A percentile compares a stretch with the other conserved stretches of the same genome.
These are phyloP conservation scores for Penicillium desertorum DNA, from an alignment of 495 filamentous ascomycete species.

Conservation along the genomic window DNA sequence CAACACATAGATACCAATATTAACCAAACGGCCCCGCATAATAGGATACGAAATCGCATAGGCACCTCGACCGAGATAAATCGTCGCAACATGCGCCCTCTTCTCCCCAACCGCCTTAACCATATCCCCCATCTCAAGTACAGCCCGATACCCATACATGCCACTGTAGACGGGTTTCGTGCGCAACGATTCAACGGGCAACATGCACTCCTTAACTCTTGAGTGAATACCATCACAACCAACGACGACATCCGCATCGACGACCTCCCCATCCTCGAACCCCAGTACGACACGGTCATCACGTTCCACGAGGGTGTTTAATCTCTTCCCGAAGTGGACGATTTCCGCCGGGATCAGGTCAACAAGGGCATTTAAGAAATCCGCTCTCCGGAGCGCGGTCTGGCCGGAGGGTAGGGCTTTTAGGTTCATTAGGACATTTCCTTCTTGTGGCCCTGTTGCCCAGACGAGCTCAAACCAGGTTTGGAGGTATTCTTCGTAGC, in stretches of 20 bases:
- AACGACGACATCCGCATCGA: conserved; percentile 46
- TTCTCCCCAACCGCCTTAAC: conserved; percentile 52
- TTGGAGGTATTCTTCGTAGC: conserved; percentile 23
- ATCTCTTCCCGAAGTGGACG: conserved; percentile 37
- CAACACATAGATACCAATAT: conserved; percentile 52
- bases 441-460: conserved; percentile 24
- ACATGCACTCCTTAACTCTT: conserved; percentile 44
- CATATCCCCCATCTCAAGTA: conserved; percentile 61
- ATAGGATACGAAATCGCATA: conserved; percentile 68
- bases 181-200: conserved; percentile 38
- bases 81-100: conserved; percentile 48
- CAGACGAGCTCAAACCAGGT: conserved; percentile 35
- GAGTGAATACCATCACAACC: conserved; percentile 62
- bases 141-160: conserved; percentile 57
- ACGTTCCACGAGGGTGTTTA: conserved; percentile 13
- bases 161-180: conserved; percentile 41
- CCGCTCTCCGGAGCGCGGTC: conserved; percentile 51
- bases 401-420: conserved; percentile 36
- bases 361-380: conserved; percentile 60
- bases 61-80: conserved; percentile 58
- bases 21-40: conserved; percentile 61
- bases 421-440: conserved; percentile 31
- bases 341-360: conserved; percentile 49
- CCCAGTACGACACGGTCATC: conserved; percentile 17
- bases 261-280: conserved; percentile 38